phyloP scores from a whole-genome alignment of 768 basidiomycete species.

The Coprinopsis sp. region DNA sequence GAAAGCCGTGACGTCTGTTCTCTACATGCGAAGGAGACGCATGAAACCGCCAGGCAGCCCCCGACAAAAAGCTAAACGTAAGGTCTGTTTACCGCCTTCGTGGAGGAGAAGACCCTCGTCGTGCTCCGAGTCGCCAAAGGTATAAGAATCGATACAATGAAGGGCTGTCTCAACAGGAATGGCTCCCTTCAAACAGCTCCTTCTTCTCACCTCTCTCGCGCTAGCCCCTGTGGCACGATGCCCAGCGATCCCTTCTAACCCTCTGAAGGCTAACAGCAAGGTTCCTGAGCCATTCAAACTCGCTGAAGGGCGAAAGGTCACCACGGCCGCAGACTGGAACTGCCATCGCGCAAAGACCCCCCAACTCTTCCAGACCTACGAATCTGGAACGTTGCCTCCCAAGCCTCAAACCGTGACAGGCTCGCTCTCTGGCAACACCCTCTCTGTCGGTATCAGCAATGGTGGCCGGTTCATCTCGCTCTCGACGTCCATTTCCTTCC shows the following conservation, averaged over 20 bases:
- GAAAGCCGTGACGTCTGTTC: no score
- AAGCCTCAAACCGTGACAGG: conserved; percentile 43
- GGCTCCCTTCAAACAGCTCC: not conserved
- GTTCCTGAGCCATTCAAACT: conserved; percentile 56
- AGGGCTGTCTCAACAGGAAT: conserved; percentile 26
- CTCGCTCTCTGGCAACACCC: conserved; percentile 38
- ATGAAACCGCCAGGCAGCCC: no score
- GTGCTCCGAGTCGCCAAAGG: no score
- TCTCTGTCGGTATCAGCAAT: conserved; percentile 47
- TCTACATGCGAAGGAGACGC: no score
- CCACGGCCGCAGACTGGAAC: conserved; percentile 43
- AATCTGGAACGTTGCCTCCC: conserved; percentile 46
- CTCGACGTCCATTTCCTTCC: conserved; percentile 40
- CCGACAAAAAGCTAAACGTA: no score
- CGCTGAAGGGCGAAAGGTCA: conserved; percentile 37
- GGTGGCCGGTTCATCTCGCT: conserved; percentile 46
- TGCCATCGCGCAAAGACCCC: conserved; percentile 48
- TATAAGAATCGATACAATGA: no score
- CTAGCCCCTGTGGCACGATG: not conserved
- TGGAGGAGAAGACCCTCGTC: no score
- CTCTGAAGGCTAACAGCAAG: conserved; percentile 32
- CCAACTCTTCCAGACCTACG: conserved; percentile 47
- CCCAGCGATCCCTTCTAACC: conserved; percentile 19
- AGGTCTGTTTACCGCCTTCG: no score
- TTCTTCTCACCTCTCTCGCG: not conserved